These are phyloP conservation scores for Alternaria solani DNA, from an alignment of 2,329 filamentous ascomycete genomes.

Conservation along the genomic window DNA sequence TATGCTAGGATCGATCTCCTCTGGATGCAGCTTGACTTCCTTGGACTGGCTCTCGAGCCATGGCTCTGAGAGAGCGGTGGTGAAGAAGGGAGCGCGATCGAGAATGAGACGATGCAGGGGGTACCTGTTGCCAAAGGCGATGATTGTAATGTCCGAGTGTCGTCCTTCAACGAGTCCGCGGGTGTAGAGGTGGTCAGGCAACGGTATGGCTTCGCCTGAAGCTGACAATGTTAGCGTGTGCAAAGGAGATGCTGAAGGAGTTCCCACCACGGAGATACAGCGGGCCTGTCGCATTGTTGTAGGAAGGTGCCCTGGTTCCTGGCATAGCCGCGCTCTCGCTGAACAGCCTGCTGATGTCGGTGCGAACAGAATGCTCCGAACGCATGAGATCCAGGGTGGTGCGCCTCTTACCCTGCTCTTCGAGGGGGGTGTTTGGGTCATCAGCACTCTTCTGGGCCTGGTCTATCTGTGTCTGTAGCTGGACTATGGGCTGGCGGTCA, in stretches of 20 bases:
- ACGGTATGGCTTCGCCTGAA: slow-evolving; percentile 50
- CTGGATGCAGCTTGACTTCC: slow-evolving; percentile 62
- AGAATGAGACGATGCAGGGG: slow-evolving; percentile 63
- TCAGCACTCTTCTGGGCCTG: slow-evolving; percentile 59
- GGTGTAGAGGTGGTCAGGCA: slow-evolving; percentile 62
- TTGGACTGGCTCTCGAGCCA: slow-evolving; percentile 63
- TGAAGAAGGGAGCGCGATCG: slow-evolving; percentile 65
- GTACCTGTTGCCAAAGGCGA: slow-evolving; percentile 62
- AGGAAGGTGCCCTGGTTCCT: slow-evolving; percentile 53
- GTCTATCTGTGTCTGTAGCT: slow-evolving; percentile 48
- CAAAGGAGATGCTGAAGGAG: not conserved
- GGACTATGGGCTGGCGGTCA: slow-evolving; percentile 39
- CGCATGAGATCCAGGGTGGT: slow-evolving; percentile 39
- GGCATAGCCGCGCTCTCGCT: slow-evolving; percentile 51
- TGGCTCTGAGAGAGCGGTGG: slow-evolving; percentile 62
- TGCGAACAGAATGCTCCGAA: slow-evolving; percentile 52
- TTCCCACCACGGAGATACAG: slow-evolving; percentile 43
- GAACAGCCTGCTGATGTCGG: slow-evolving; percentile 56
- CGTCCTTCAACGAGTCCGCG: slow-evolving; percentile 61
- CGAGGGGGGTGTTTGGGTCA: slow-evolving; percentile 55
- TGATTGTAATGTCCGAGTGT: slow-evolving; percentile 63
- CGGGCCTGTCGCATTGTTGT: slow-evolving; percentile 49
- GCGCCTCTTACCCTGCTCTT: slow-evolving; percentile 35
- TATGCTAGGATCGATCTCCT: slow-evolving; percentile 63
- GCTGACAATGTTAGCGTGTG: slow-evolving; percentile 32